Conservation (phyloP, 140 eudicot species). For the Ambrosia hybrid region DNA sequence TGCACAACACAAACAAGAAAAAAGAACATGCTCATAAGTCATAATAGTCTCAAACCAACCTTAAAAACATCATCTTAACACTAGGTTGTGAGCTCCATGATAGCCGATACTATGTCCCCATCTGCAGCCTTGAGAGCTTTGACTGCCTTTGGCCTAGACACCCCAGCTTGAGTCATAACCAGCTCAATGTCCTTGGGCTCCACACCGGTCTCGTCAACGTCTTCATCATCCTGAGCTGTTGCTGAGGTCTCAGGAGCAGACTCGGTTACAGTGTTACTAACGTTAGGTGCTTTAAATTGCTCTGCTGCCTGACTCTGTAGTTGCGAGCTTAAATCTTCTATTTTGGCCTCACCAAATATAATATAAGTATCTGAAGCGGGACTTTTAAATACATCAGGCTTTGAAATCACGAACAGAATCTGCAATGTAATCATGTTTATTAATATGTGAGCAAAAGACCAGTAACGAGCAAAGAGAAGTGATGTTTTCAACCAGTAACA, state of each 20-base stretch:
- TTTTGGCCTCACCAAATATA: slow-evolving; percentile 58
- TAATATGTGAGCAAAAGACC: background rate
- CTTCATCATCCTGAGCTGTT: slow-evolving; percentile 50
- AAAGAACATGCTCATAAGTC: slow-evolving; percentile 26
- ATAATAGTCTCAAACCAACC: slow-evolving; percentile 15
- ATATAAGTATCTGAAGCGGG: slow-evolving; percentile 63
- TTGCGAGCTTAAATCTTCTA: slow-evolving; percentile 62
- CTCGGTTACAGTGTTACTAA: slow-evolving; percentile 37
- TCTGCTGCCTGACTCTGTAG: slow-evolving; percentile 61
- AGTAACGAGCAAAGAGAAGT: too few species aligned
- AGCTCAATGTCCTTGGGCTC: slow-evolving; percentile 62
- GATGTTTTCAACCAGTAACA: too few species aligned
- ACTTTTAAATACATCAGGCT: slow-evolving; percentile 58
- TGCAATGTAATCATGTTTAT: slow-evolving; percentile 16
- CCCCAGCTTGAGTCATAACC: slow-evolving; percentile 67
- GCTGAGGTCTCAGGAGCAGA: slow-evolving; percentile 36
- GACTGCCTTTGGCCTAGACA: slow-evolving; percentile 52
- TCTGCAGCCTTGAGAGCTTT: slow-evolving; percentile 56
- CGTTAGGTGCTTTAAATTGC: slow-evolving; percentile 57
- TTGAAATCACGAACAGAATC: slow-evolving; percentile 58
- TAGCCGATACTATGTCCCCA: slow-evolving; percentile 62
- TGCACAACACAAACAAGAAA: slow-evolving; percentile 19
- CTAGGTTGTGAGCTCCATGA: slow-evolving; percentile 63
- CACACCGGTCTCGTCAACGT: slow-evolving; percentile 53
- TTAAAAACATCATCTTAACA: slow-evolving; percentile 5